These are phyloP conservation scores for Plantago rigida DNA, from an alignment of 305 asterid genomes.

Conservation along the genomic window DNA sequence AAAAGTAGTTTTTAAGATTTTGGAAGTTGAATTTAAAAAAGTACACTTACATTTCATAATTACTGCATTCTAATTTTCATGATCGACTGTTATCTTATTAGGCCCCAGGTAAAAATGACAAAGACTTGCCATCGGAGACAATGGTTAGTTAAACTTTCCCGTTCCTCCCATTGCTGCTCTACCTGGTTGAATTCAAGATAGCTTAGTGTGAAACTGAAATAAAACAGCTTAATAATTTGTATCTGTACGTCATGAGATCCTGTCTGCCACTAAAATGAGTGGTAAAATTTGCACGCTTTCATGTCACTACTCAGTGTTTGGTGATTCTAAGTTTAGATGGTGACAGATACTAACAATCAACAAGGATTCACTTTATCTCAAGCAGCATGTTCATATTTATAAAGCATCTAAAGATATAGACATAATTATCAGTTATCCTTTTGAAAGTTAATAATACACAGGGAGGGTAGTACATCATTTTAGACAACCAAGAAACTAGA, in stretches of 20 bases:
- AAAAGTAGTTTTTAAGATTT: slow-evolving; percentile 5
- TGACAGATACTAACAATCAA: background rate
- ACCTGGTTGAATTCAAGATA: background rate
- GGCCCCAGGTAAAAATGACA: slow-evolving; percentile 95
- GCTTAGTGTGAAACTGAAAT: background rate
- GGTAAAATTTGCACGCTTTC: background rate
- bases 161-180: slow-evolving; percentile 1
- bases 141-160: slow-evolving; percentile 44
- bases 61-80: slow-evolving; percentile 7
- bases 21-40: background rate
- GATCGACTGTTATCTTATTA: slow-evolving; percentile 29
- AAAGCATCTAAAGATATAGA: background rate
- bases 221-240: background rate
- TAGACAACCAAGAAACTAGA: background rate
- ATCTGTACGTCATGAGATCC: background rate
- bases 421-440: too few species aligned
- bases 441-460: too few species aligned
- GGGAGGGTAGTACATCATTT: background rate
- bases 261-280: background rate
- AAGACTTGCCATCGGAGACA: slow-evolving; percentile 76
- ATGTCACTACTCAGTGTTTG: background rate
- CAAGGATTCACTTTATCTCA: background rate
- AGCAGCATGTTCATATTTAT: background rate
- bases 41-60: background rate
- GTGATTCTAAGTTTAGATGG: background rate